A percentile compares a stretch with the other conserved stretches of the same genome.
These are phyloP conservation scores for Amphicarpaea edgeworthii DNA, from an alignment of 306 rosid species.

Conservation along the genomic window DNA sequence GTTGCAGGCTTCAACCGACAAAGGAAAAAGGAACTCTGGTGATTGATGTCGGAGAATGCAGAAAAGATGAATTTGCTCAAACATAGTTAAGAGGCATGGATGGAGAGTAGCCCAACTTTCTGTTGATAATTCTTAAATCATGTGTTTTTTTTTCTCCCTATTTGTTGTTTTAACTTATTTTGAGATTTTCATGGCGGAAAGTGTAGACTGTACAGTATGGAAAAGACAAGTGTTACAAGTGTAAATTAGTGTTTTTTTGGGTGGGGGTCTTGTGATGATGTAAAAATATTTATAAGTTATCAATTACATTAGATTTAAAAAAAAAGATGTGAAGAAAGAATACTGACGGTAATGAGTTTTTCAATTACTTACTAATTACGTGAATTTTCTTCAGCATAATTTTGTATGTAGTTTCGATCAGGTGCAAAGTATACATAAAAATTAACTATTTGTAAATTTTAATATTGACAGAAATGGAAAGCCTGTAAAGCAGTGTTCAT, in stretches of 20 bases:
- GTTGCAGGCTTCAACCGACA: constrained; percentile 57
- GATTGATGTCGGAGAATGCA: constrained; percentile 65
- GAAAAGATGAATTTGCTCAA: constrained; percentile 56
- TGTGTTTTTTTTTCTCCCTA: background rate
- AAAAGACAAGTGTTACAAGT: background rate
- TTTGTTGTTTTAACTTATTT: background rate
- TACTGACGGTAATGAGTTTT: background rate
- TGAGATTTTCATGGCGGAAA: background rate
- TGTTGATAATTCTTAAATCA: constrained; percentile 21
- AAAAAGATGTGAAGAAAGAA: background rate
- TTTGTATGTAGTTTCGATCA: background rate
- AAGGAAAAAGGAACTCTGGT: constrained; percentile 47
- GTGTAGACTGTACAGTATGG: background rate
- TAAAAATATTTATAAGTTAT: background rate
- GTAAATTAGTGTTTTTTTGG: background rate
- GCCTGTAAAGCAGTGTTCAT: no score
- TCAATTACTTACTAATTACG: background rate
- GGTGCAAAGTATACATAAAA: background rate
- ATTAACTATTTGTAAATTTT: background rate
- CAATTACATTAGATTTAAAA: background rate
- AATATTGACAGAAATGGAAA: background rate
- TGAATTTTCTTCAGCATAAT: background rate
- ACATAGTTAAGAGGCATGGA: background rate
- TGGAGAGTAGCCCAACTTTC: background rate
- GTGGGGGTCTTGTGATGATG: background rate